Percentiles rank a stretch among this genome's conserved stretches.
Evolutionary conservation across 352 stramenopile genomes (phyloP).

Genomic region (Pythium apleroticum): DNA sequence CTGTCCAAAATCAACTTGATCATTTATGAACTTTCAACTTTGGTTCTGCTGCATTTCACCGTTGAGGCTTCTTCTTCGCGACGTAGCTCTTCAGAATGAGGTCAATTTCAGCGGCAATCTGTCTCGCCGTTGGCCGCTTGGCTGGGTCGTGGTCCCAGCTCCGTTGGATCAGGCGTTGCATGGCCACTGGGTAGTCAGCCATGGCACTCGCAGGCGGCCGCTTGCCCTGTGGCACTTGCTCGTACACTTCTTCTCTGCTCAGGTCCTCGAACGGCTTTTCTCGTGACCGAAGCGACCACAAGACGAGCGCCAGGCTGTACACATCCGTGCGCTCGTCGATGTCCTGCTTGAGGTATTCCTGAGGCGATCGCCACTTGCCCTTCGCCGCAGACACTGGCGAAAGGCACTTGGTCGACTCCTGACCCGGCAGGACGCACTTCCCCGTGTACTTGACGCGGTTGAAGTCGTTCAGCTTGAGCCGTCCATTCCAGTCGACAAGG

Average conservation of each 20-base stretch:
- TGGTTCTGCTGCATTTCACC: too few relatives aligned
- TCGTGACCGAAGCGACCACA: slow-evolving; percentile 59
- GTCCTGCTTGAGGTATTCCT: slow-evolving; percentile 53
- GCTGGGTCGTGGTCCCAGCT: slow-evolving; percentile 51
- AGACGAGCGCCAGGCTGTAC: slow-evolving; percentile 69
- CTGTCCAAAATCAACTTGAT: too few relatives aligned
- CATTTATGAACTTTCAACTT: too few relatives aligned
- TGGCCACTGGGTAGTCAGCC: slow-evolving; percentile 54
- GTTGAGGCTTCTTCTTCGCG: too few relatives aligned
- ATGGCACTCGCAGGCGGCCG: slow-evolving; percentile 51
- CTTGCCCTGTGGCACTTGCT: slow-evolving; percentile 41
- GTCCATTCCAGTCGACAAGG: slow-evolving; percentile 55
- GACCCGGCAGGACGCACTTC: slow-evolving; percentile 34
- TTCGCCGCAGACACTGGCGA: slow-evolving; percentile 67
- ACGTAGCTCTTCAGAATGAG: slow-evolving; percentile 39
- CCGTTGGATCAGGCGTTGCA: slow-evolving; percentile 63
- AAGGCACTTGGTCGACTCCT: slow-evolving; percentile 50
- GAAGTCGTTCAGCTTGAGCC: slow-evolving; percentile 76
- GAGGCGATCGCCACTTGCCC: slow-evolving; percentile 75
- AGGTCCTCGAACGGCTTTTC: slow-evolving; percentile 47
- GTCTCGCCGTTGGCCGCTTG: slow-evolving; percentile 46
- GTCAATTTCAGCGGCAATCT: slow-evolving; percentile 55
- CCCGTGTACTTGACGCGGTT: slow-evolving; percentile 79
- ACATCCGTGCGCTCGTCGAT: slow-evolving; percentile 67
- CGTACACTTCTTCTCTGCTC: slow-evolving; percentile 53